These are phyloP conservation scores for Phytophthora sp. DNA, from an alignment of 352 stramenopile species.

Conservation along the genomic window DNA sequence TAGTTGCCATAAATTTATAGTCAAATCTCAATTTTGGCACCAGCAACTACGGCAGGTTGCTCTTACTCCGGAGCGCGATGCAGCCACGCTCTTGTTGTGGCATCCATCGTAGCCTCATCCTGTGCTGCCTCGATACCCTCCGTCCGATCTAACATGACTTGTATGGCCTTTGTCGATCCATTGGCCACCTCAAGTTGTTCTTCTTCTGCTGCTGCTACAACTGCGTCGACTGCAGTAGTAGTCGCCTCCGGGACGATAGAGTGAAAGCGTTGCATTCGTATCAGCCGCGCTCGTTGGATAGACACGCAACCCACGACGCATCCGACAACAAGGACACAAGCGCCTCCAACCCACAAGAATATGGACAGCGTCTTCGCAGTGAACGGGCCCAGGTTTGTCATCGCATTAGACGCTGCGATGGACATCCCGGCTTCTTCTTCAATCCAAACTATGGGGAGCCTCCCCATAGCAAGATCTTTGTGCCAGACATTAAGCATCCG, in stretches of 20 bases:
- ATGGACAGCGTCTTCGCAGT: constrained; percentile 22
- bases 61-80: background rate
- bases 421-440: constrained; percentile 55
- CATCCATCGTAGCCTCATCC: too few relatives aligned
- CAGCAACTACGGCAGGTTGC: too few relatives aligned
- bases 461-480: constrained; percentile 18
- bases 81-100: constrained; percentile 23
- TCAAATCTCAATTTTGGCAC: too few relatives aligned
- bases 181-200: constrained; percentile 1
- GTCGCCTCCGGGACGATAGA: constrained; percentile 24
- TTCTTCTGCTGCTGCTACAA: background rate
- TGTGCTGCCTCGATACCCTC: background rate
- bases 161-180: background rate
- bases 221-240: constrained; percentile 7
- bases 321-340: constrained; percentile 19
- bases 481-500: constrained; percentile 51
- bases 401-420: constrained; percentile 9
- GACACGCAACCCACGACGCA: constrained; percentile 24
- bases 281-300: constrained; percentile 21
- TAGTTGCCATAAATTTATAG: too few relatives aligned
- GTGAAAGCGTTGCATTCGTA: constrained; percentile 23
- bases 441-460: constrained; percentile 57
- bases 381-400: constrained; percentile 16
- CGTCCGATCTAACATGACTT: background rate
- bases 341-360: constrained; percentile 13